Evolutionary conservation across 2,329 filamentous ascomycete genomes (phyloP).

Genomic region (Hypoxylon sp.): DNA sequence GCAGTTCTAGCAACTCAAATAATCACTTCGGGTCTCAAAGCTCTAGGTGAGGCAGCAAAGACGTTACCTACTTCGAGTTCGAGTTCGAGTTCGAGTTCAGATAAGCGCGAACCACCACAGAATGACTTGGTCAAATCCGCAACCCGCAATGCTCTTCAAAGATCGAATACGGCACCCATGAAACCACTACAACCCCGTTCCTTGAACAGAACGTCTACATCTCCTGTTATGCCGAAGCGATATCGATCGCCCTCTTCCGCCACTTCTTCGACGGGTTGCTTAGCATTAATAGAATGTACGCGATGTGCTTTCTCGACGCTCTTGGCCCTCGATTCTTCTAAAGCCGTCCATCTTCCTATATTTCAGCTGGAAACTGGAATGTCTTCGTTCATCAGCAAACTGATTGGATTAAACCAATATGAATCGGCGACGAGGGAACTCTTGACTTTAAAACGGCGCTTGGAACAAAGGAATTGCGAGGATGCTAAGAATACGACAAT

Average conservation of each 20-base stretch:
- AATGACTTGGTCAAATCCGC: slow-evolving; percentile 58
- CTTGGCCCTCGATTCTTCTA: slow-evolving; percentile 69
- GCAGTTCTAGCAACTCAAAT: slow-evolving; percentile 79
- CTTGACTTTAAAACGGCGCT: slow-evolving; percentile 73
- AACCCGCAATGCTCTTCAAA: slow-evolving; percentile 62
- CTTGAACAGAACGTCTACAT: slow-evolving; percentile 72
- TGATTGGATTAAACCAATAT: slow-evolving; percentile 75
- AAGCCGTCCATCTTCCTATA: slow-evolving; percentile 69
- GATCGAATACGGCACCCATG: slow-evolving; percentile 72
- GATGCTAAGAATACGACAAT: slow-evolving; percentile 55
- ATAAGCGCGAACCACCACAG: slow-evolving; percentile 53
- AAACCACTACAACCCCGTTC: slow-evolving; percentile 74
- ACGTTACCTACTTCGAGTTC: slow-evolving; percentile 53
- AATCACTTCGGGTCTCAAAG: slow-evolving; percentile 79
- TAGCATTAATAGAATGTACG: slow-evolving; percentile 77
- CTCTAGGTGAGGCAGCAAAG: slow-evolving; percentile 77
- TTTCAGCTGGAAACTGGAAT: slow-evolving; percentile 82
- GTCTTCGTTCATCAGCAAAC: slow-evolving; percentile 76
- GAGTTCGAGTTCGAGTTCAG: slow-evolving; percentile 52
- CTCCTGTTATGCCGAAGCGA: slow-evolving; percentile 60
- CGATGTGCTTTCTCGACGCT: slow-evolving; percentile 77
- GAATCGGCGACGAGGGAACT: slow-evolving; percentile 80
- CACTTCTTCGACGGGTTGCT: slow-evolving; percentile 60
- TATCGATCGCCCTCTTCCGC: slow-evolving; percentile 48
- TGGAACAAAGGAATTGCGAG: slow-evolving; percentile 62